phyloP scores from a whole-genome alignment of 306 rosid genomes.

The Dalbergia oliveri region DNA sequence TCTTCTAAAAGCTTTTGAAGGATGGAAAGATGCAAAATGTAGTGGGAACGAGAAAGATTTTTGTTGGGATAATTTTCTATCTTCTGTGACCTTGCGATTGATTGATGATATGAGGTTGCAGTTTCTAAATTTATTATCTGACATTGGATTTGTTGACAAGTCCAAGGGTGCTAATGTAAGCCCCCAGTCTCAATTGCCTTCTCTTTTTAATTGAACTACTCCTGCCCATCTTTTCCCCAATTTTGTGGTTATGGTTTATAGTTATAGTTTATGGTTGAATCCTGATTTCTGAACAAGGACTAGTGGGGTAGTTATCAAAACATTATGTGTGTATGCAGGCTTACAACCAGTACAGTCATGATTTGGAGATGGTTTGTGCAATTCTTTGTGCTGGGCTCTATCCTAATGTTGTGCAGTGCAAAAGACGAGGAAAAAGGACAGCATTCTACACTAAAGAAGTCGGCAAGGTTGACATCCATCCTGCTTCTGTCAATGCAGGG shows the following conservation, averaged over 20 bases:
- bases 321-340: constrained; percentile 63
- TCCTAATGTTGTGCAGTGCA: constrained; percentile 97
- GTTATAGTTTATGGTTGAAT: constrained; percentile 15
- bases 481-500: constrained; percentile 95
- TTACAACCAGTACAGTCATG: constrained; percentile 85
- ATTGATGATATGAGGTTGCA: constrained; percentile 96
- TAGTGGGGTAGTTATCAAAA: constrained; percentile 26
- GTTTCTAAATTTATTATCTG: constrained; percentile 85
- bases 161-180: constrained; percentile 80
- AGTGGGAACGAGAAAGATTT: constrained; percentile 69
- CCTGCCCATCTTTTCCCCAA: neutral
- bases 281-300: constrained; percentile 30
- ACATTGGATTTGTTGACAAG: constrained; percentile 94
- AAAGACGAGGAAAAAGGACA: constrained; percentile 87
- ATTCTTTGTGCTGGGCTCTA: constrained; percentile 94
- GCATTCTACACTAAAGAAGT: constrained; percentile 93
- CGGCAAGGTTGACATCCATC: constrained; percentile 95
- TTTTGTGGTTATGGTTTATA: constrained; percentile 18
- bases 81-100: constrained; percentile 89
- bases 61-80: constrained; percentile 94
- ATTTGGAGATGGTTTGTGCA: constrained; percentile 97
- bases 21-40: constrained; percentile 90
- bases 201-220: constrained; percentile 28
- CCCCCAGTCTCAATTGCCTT: constrained; percentile 22
- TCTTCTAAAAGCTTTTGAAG: constrained; percentile 93